Evolutionary conservation across 163 green algal species (phyloP).

Genomic region (Trebouxia gelatinosa): DNA sequence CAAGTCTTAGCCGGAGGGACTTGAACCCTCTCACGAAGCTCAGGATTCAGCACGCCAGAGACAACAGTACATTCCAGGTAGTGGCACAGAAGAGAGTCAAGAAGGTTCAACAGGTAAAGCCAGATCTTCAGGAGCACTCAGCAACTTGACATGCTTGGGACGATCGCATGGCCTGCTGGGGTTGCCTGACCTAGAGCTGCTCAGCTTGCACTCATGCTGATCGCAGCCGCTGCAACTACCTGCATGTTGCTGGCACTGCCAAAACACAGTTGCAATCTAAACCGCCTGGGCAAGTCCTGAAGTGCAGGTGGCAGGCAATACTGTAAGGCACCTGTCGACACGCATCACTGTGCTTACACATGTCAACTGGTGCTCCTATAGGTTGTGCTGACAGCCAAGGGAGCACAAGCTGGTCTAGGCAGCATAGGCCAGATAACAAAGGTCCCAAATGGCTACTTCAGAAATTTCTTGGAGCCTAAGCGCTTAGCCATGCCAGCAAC

Average conservation of each 20-base stretch:
- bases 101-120: constrained; percentile 27
- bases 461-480: constrained; percentile 87
- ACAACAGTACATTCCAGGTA: neutral
- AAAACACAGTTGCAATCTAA: neutral
- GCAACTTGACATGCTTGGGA: no score
- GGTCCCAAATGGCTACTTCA: constrained; percentile 85
- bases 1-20: neutral
- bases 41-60: neutral
- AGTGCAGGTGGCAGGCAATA: no score
- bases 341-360: neutral
- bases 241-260: neutral
- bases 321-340: neutral
- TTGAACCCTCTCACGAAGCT: neutral
- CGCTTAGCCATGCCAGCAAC: constrained; percentile 73
- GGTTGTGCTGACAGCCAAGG: constrained; percentile 50
- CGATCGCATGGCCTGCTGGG: no score
- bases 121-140: neutral
- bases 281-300: no score
- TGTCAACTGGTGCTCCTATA: constrained; percentile 29
- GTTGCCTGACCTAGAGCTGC: no score
- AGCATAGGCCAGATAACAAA: constrained; percentile 75
- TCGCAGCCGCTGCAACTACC: neutral
- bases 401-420: constrained; percentile 56
- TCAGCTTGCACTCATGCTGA: neutral
- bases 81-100: constrained; percentile 25